These are phyloP conservation scores for Lepidium africanum DNA, from an alignment of 345 rosid species.

Conservation along the genomic window DNA sequence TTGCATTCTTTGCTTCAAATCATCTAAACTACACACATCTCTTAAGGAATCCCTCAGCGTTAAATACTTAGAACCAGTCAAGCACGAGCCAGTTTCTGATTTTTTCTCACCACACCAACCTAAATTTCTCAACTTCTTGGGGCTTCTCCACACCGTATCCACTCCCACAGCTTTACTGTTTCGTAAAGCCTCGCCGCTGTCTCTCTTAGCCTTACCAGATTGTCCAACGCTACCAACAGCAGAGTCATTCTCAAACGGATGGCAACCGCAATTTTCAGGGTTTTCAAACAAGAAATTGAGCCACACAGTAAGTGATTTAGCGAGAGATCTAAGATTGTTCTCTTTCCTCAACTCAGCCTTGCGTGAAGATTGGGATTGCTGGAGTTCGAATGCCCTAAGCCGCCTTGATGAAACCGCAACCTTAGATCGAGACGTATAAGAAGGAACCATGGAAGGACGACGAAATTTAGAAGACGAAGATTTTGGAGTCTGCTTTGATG, in stretches of 20 bases:
- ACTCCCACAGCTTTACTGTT: constrained; percentile 27
- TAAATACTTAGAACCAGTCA: constrained; percentile 33
- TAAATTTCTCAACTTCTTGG: constrained; percentile 49
- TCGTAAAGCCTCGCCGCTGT: constrained; percentile 23
- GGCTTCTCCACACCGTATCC: constrained; percentile 49
- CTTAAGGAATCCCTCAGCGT: constrained; percentile 47
- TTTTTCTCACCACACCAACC: constrained; percentile 40
- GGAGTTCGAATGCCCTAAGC: constrained; percentile 59
- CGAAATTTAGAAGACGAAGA: constrained; percentile 29
- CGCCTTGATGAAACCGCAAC: constrained; percentile 32
- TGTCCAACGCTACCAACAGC: background rate
- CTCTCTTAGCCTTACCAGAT: constrained; percentile 48
- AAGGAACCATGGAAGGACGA: constrained; percentile 27
- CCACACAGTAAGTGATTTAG: constrained; percentile 80
- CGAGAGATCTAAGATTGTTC: constrained; percentile 50
- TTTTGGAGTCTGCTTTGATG: constrained; percentile 52
- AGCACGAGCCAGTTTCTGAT: constrained; percentile 18
- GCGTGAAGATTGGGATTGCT: constrained; percentile 69
- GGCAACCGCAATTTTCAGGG: constrained; percentile 69
- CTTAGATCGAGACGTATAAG: constrained; percentile 27
- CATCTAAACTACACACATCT: constrained; percentile 87
- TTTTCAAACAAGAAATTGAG: constrained; percentile 69
- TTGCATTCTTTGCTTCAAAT: constrained; percentile 66
- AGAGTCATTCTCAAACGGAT: constrained; percentile 1
- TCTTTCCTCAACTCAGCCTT: constrained; percentile 57